A percentile compares a stretch with the other conserved stretches of the same genome.
Conservation (phyloP, 108 stramenopile species). For the Aurantiochytrium sp. region DNA sequence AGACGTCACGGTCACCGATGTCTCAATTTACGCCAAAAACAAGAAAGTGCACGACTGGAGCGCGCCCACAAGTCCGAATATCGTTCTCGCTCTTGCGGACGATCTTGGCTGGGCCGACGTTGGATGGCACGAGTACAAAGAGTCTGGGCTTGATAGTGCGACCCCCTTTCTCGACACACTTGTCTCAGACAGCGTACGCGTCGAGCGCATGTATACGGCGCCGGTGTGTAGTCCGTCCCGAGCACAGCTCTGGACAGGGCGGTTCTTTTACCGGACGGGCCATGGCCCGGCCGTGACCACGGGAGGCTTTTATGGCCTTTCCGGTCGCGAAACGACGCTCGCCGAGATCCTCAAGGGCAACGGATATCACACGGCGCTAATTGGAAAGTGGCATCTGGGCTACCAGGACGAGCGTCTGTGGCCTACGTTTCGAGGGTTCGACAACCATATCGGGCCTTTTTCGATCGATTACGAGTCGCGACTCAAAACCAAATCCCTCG, state of each 20-base stretch:
- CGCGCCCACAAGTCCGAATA: background rate
- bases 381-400: constrained; percentile 31
- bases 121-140: background rate
- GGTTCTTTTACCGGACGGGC: background rate
- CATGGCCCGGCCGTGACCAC: background rate
- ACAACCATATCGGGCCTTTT: background rate
- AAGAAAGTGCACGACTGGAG: background rate
- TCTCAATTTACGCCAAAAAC: too few relatives aligned
- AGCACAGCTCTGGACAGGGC: background rate
- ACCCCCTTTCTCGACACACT: background rate
- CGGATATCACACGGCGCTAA: background rate
- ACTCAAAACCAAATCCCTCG: background rate
- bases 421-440: constrained; percentile 18
- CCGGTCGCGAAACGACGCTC: background rate
- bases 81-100: background rate
- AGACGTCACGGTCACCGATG: too few relatives aligned
- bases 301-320: background rate
- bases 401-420: background rate
- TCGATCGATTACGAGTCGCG: background rate
- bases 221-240: background rate
- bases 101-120: background rate
- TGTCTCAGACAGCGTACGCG: background rate
- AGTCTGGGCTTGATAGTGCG: background rate
- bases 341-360: background rate
- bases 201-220: background rate